Conservation (phyloP, 805 yeast species). For the Wickerhamomyces sydowiorum region DNA sequence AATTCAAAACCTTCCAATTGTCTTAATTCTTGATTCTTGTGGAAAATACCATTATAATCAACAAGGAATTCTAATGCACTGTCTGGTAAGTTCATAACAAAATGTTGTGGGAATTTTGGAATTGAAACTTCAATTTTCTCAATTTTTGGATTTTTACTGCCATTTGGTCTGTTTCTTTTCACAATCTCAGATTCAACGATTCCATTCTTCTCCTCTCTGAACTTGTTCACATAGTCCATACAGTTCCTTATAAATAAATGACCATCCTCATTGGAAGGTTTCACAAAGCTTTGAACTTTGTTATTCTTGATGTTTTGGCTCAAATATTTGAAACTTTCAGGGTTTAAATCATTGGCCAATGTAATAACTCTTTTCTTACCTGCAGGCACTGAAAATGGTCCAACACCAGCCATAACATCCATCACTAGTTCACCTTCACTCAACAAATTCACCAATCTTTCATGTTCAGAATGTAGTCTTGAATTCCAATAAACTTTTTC, state of each 20-base stretch:
- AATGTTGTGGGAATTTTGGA: slow-evolving; percentile 60
- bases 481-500: slow-evolving; percentile 97
- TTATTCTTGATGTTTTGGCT: slow-evolving; percentile 57
- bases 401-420: slow-evolving; percentile 98
- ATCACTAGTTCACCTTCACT: slow-evolving; percentile 69
- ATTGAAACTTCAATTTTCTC: slow-evolving; percentile 26
- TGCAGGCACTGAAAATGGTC: slow-evolving; percentile 96
- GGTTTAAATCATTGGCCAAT: slow-evolving; percentile 90
- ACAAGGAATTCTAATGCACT: slow-evolving; percentile 79
- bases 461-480: slow-evolving; percentile 90
- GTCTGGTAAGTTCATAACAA: slow-evolving; percentile 95
- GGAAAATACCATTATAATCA: slow-evolving; percentile 70
- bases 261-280: slow-evolving; percentile 73
- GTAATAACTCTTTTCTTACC: slow-evolving; percentile 78
- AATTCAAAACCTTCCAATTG: slow-evolving; percentile 43
- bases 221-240: slow-evolving; percentile 43
- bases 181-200: slow-evolving; percentile 30
- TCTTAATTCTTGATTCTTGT: slow-evolving; percentile 32
- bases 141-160: slow-evolving; percentile 20
- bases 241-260: slow-evolving; percentile 68
- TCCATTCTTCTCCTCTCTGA: slow-evolving; percentile 32
- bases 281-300: slow-evolving; percentile 53
- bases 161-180: slow-evolving; percentile 33
- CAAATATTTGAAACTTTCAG: slow-evolving; percentile 73
- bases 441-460: slow-evolving; percentile 59